Evolutionary conservation across 257 asterid genomes (phyloP), one percentile per base, ranked within the genome.

Genomic region (Solanum ossicruentum): DNA sequence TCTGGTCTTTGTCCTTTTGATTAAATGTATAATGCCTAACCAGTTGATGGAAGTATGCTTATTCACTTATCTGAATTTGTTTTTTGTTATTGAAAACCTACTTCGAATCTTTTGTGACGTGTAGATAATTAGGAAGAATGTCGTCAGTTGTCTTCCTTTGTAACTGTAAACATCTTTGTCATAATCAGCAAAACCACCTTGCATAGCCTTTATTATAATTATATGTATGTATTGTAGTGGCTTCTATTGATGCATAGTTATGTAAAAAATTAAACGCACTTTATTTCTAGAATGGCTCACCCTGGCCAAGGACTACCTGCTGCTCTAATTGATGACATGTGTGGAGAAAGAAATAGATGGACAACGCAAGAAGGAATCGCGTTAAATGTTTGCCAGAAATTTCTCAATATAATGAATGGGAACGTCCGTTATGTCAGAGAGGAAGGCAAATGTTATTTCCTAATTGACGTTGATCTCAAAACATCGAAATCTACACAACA

Each of bases 261-360:
- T 77, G 47, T 1, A n/a, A n/a, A 3, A 72, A 72, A 43, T 43
- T 43, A 72, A 65, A 72, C 80, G 16, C 82, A 8, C 63, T 5
- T 52, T 26, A 52, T 77, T 77, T 10, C 52, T 86, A 94, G 97
- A 85, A 91, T 94, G 92, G 75, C 90, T 86, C 98, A 93, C 88
- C 93, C 95, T 1, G 94, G 96, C 11, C 82, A 85, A 41, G 96
- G 95, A n/a, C 86, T 93, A 60, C 94, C 98, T 36, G 73, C 83
- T 51, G 61, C 85, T 85, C 88, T 93, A 11, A 85, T 88, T n/a
- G 92, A 90, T 69, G 92, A 93, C 39, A 92, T 92, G 94, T 60
- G 67, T 84, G 88, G 86, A 26, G 82, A 79, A 26, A 80, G 90
- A 84, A 89, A 61, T 86, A 39, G 84, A 13, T 66, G 81, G 85